Evolutionary conservation across 2,329 filamentous ascomycete genomes (phyloP).

Genomic region (Beauveria australis): DNA sequence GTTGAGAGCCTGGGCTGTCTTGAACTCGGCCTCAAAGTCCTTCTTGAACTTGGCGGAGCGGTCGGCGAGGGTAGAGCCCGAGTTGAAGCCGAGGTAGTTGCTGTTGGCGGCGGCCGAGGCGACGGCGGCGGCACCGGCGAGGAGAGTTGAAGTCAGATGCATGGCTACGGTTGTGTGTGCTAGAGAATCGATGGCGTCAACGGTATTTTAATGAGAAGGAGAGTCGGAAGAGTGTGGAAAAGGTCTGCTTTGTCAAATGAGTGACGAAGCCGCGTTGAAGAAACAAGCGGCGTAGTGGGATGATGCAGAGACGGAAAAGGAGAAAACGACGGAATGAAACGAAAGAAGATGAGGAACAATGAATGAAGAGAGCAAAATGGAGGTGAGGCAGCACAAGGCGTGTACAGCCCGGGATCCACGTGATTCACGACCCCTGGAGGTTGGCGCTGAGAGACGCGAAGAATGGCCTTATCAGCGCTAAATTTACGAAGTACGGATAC

Average conservation of each 20-base stretch:
- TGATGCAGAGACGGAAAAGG: background rate
- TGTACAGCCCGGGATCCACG: background rate
- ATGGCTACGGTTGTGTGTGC: slow-evolving; percentile 23
- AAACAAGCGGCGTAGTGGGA: slow-evolving; percentile 6
- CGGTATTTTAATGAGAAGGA: background rate
- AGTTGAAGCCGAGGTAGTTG: slow-evolving; percentile 49
- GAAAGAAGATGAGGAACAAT: background rate
- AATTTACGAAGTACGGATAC: background rate
- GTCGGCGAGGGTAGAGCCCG: slow-evolving; percentile 37
- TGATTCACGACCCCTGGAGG: background rate
- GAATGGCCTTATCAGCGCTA: background rate
- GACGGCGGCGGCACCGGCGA: slow-evolving; percentile 30
- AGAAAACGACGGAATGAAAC: background rate
- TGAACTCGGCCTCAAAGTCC: slow-evolving; percentile 39
- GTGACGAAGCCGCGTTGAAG: background rate
- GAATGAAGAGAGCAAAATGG: background rate
- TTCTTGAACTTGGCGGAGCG: slow-evolving; percentile 43
- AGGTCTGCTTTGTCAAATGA: background rate
- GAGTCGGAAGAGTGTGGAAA: background rate
- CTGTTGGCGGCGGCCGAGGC: slow-evolving; percentile 28
- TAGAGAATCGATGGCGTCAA: background rate
- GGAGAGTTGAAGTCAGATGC: slow-evolving; percentile 31
- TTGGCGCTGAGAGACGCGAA: background rate
- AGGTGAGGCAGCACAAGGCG: background rate
- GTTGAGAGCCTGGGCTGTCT: slow-evolving; percentile 30